phyloP scores from a whole-genome alignment of 2,329 filamentous ascomycete genomes.

The Claviceps arundinis region DNA sequence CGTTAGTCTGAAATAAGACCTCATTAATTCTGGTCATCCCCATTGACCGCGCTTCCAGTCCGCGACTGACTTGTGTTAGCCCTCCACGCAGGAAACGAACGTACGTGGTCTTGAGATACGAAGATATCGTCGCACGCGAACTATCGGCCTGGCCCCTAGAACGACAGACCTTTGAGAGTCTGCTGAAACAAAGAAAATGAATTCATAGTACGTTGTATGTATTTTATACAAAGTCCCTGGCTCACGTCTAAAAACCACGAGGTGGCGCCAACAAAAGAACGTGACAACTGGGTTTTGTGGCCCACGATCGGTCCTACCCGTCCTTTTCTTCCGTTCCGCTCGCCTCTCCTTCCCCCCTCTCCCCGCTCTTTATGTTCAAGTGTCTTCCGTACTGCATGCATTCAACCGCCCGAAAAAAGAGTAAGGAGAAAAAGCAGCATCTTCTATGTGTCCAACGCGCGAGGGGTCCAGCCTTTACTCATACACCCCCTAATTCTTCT shows the following conservation, averaged over 20 bases:
- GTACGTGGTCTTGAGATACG: too few relatives aligned
- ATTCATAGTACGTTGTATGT: constrained; percentile 19
- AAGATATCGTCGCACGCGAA: too few relatives aligned
- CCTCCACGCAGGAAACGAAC: too few relatives aligned
- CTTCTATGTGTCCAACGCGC: constrained; percentile 8
- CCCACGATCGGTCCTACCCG: background rate
- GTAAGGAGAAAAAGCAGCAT: background rate
- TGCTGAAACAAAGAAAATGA: background rate
- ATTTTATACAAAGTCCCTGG: constrained; percentile 22
- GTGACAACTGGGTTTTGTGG: background rate
- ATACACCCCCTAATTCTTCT: constrained; percentile 7
- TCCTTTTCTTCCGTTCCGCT: background rate
- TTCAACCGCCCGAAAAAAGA: background rate
- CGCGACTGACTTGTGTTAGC: too few relatives aligned
- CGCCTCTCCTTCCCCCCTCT: constrained; percentile 7
- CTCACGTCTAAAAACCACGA: constrained; percentile 23
- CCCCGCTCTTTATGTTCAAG: constrained; percentile 1
- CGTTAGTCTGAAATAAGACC: too few relatives aligned
- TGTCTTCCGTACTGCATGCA: constrained; percentile 8
- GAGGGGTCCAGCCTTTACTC: constrained; percentile 8
- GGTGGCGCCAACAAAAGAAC: constrained; percentile 12
- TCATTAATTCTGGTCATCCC: too few relatives aligned
- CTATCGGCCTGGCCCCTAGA: too few relatives aligned
- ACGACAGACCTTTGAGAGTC: too few relatives aligned
- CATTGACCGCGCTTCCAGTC: too few relatives aligned